Base-by-base conservation (phyloP, 2,329 filamentous ascomycete species). In the Colletotrichum noveboracense region DNA sequence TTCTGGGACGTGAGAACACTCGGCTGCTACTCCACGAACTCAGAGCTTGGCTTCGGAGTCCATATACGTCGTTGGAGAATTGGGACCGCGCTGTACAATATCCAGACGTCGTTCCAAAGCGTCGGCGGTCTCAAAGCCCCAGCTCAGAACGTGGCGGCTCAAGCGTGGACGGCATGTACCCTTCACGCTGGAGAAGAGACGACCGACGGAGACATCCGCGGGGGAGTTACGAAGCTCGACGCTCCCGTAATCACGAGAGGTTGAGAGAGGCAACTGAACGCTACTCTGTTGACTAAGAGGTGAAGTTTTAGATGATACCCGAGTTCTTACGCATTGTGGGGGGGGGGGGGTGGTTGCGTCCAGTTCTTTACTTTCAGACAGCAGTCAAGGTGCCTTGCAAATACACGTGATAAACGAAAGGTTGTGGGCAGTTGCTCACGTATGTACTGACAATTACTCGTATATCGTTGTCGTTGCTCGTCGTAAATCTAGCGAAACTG, bases 1-100 rank as follows among this genome's bases (percentile, higher is more conserved):
- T 96, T 78, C 81, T 98, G 6, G 96, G 96, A 0, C 88, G 92
- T 71, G 91, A 93, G 21, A 91, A 96, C 82, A 92, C 95, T 3
- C 87, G 89, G 21, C 83, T 98, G 52, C 95, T 98, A 78, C 84
- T 98, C 75, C 96, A 98, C 84, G 96, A 98, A 85, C 84, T 98
- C 76, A 90, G 93, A 76, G 91, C 92, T 13, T 98, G 95, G 92
- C 84, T 98, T 78, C 89, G 95, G 72, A 98, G 96, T 83, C 96
- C 96, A 0, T 96, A 92, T 80, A 88, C 84, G 4, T 92, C 89
- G 10, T 84, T 98, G 10, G 89, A 91, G 67, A 93, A 93, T 62
- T 98, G 96, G 95, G 96, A 98, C 85, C 87, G 89, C 21, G 87
- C 92, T 77, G 94, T 96, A 16, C 95, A 96, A 83, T 98, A 98